Evolutionary conservation across 345 rosid species (phyloP), one percentile per base, ranked within the genome.

Genomic region (Syzygium aqueum): DNA sequence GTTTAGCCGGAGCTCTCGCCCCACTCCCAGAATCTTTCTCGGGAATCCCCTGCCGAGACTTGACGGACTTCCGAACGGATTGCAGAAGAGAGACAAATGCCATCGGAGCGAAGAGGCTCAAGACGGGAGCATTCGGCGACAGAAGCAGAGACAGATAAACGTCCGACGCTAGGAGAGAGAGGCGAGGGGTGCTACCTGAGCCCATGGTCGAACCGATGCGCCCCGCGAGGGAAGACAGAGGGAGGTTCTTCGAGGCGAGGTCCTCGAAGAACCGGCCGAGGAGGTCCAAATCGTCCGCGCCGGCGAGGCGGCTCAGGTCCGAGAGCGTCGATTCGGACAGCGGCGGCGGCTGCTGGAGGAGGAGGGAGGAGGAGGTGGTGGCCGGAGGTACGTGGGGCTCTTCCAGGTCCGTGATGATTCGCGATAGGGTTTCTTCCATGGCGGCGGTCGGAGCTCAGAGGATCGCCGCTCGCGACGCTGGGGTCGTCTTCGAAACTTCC

Each of bases 41-140:
- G n/a, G 23, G 49, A 7, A 77, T 56, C 85, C 30, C 87, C 85
- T 67, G 54, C 11, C 88, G 89, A 13, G 85, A 91, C 91, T 94
- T 97, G 89, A 95, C 91, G 57, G 92, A 90, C 57, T 96, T 94
- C 50, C 97, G 97, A 54, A 96, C 85, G 50, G 97, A 95, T 46
- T 95, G 94, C 33, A 97, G 96, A 25, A 97, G 91, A 33, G 97
- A 93, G 83, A 93, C 93, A 86, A 96, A 95, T 30, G 94, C 91
- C 77, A 97, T 86, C 3, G 99, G 98, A 51, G 95, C 93, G 90
- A 97, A 95, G 88, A 95, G 94, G 22, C 97, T 92, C 92, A 95
- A 92, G 82, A 95, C 97, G 22, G 98, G 96, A 67, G 97, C 93
- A 78, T 90, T 91, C 6, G 97, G 93, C 8, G 93, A 90, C 23